Percentiles rank a stretch among this genome's conserved stretches.
Conservation (phyloP, 768 basidiomycete genomes). For the Termitomyces sp. region DNA sequence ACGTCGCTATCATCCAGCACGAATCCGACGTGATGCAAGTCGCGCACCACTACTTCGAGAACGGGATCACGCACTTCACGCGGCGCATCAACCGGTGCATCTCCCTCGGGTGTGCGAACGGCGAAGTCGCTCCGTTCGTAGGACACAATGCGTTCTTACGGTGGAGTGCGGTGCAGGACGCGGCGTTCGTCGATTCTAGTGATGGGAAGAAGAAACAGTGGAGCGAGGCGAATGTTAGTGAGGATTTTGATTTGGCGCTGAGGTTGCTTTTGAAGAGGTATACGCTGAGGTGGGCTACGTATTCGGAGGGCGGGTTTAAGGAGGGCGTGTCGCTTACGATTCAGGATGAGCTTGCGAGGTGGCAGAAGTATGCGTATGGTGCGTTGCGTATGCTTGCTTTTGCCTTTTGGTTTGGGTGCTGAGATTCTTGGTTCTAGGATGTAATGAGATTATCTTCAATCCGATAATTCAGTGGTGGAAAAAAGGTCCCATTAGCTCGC, state of each 20-base stretch:
- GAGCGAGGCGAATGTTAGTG: slow-evolving; percentile 75
- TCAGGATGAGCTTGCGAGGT: slow-evolving; percentile 86
- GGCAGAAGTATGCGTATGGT: slow-evolving; percentile 78
- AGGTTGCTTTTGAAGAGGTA: slow-evolving; percentile 69
- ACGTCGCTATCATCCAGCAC: slow-evolving; percentile 88
- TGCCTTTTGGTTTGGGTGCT: slow-evolving; percentile 3
- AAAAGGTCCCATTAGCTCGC: slow-evolving; percentile 74
- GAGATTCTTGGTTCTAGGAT: slow-evolving; percentile 33
- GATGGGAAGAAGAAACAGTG: slow-evolving; percentile 70
- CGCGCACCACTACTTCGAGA: slow-evolving; percentile 86
- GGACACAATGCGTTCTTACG: slow-evolving; percentile 87
- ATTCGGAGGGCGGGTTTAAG: slow-evolving; percentile 82
- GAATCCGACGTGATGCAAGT: slow-evolving; percentile 90
- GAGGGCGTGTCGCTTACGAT: slow-evolving; percentile 86
- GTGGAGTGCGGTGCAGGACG: slow-evolving; percentile 87
- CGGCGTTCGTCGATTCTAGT: slow-evolving; percentile 63
- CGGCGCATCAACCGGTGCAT: slow-evolving; percentile 84
- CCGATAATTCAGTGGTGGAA: slow-evolving; percentile 77
- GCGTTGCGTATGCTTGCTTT: slow-evolving; percentile 9
- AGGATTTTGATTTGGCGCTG: slow-evolving; percentile 79
- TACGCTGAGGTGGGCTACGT: slow-evolving; percentile 80
- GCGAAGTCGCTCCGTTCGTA: slow-evolving; percentile 81
- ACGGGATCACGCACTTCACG: slow-evolving; percentile 88
- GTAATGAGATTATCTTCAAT: slow-evolving; percentile 82
- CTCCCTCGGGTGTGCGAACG: slow-evolving; percentile 75